Base-by-base conservation (phyloP, 805 yeast species). In the Tetrapisispora nanseiensis region DNA sequence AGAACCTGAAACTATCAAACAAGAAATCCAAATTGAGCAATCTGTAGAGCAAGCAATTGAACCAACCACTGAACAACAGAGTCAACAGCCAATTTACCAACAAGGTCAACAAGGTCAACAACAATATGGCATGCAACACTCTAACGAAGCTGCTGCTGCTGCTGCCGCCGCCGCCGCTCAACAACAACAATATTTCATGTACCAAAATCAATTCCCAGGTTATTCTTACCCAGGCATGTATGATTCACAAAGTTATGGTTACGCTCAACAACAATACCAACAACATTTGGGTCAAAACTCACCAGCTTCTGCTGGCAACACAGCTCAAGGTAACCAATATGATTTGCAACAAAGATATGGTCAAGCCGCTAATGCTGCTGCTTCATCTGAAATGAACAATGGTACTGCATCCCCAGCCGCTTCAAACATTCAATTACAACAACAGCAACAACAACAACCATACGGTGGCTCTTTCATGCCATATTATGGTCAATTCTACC, bases 121-220 rank as follows among this genome's bases (percentile, higher is more conserved):
- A 35, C 59, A 42, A 40, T 42, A 44, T 15, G 33, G 44, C 27
- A 38, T 34, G 37, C 43, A 47, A 37, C 56, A 52, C 33, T 54
- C 50, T 33, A 50, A 48, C 19, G 64, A 56, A 42, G 48, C 44
- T 27, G 40, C 44, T 16, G 40, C 48, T 40, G 41, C 52, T 37
- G 50, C 51, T 29, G 49, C 51, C n/a, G 53, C 55, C 38, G 57
- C 58, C 15, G 52, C 51, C 16, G 56, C 55, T 39, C 57, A 59
- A 28, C 61, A 55, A 41, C 64, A 58, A 41, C 65, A 61, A 47
- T 61, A 60, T 42, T 61, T 59, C 45, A 57, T 59, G 63, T 60
- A 61, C 42, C 66, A 61, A 48, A 56, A 56, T 42, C 65, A 61
- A 46, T 61, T 57, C 49, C 65, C 65, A 37, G 66, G 65, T 33